These are phyloP conservation scores for Mycosarcoma mackinlayi DNA, from an alignment of 1,284 basidiomycete genomes.

Conservation along the genomic window DNA sequence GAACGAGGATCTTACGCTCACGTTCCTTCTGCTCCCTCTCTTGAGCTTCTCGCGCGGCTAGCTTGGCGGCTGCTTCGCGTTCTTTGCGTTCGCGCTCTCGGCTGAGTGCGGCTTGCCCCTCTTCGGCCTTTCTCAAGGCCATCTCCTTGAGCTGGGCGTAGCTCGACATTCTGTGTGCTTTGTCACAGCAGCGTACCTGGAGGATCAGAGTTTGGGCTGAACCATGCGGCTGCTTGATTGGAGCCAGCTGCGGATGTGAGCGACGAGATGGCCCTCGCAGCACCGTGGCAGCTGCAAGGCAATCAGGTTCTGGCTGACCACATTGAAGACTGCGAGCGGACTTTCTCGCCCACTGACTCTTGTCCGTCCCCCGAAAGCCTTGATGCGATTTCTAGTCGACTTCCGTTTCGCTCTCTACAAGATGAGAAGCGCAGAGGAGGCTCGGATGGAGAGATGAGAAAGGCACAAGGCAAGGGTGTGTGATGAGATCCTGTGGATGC, in stretches of 20 bases:
- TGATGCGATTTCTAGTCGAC: too few species aligned
- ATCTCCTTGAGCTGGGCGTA: conserved; percentile 45
- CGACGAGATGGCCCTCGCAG: conserved; percentile 6
- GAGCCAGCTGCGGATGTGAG: background rate
- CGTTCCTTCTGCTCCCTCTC: conserved; percentile 41
- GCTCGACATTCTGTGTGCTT: conserved; percentile 35
- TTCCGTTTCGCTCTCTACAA: background rate
- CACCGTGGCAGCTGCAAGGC: background rate
- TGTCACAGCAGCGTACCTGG: too few species aligned
- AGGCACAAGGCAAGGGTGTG: too few species aligned
- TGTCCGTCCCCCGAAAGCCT: too few species aligned
- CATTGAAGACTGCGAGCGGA: conserved; percentile 15
- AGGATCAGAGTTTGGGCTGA: background rate
- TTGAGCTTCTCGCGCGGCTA: conserved; percentile 37
- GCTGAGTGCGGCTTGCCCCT: conserved; percentile 31
- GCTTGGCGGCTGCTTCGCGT: conserved; percentile 34
- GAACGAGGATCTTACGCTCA: conserved; percentile 42
- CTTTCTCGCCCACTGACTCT: conserved; percentile 3
- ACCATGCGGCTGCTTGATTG: background rate
- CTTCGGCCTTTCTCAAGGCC: conserved; percentile 39
- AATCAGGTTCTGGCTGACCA: conserved; percentile 3
- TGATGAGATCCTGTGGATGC: too few species aligned
- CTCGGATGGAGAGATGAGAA: background rate
- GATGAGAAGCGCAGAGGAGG: background rate
- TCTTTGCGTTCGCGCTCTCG: conserved; percentile 35